A percentile compares a stretch with the other conserved stretches of the same genome.
These are phyloP conservation scores for Rhodotorula sp. DNA, from an alignment of 1,284 basidiomycete species.

Conservation along the genomic window DNA sequence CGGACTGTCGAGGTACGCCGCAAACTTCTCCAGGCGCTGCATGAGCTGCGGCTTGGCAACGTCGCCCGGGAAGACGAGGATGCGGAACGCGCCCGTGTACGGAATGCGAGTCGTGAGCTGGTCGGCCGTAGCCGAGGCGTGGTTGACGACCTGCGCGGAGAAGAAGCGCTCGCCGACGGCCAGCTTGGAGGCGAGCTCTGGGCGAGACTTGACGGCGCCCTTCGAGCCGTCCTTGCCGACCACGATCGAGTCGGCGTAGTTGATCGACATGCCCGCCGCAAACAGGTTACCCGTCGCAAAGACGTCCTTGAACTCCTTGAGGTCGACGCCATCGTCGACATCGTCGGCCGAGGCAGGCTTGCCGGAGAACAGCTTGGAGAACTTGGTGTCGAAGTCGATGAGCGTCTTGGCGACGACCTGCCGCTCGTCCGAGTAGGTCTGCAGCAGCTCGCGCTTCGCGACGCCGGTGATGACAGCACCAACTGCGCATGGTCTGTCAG, in stretches of 20 bases:
- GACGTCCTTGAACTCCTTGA: conserved; percentile 41
- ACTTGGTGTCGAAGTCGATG: conserved; percentile 62
- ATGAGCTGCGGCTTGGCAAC: conserved; percentile 35
- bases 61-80: conserved; percentile 47
- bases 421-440: conserved; percentile 75
- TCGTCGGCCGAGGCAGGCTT: conserved; percentile 57
- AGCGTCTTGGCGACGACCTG: conserved; percentile 73
- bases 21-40: conserved; percentile 36
- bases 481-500: conserved; percentile 48
- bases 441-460: conserved; percentile 65
- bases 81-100: conserved; percentile 36
- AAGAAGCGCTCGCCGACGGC: conserved; percentile 46
- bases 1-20: conserved; percentile 41
- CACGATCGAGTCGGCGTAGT: conserved; percentile 45
- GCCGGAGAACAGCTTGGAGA: conserved; percentile 71
- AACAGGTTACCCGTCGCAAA: conserved; percentile 42
- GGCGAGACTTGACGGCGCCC: conserved; percentile 24
- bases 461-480: conserved; percentile 69
- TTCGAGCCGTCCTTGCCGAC: conserved; percentile 34
- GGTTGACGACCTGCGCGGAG: conserved; percentile 43
- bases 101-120: conserved; percentile 37
- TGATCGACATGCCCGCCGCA: conserved; percentile 47
- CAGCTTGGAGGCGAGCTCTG: conserved; percentile 42
- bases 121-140: conserved; percentile 37
- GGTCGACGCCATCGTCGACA: conserved; percentile 28